These are phyloP conservation scores for Ophiocytium majus DNA, from an alignment of 352 stramenopile species.

Conservation along the genomic window DNA sequence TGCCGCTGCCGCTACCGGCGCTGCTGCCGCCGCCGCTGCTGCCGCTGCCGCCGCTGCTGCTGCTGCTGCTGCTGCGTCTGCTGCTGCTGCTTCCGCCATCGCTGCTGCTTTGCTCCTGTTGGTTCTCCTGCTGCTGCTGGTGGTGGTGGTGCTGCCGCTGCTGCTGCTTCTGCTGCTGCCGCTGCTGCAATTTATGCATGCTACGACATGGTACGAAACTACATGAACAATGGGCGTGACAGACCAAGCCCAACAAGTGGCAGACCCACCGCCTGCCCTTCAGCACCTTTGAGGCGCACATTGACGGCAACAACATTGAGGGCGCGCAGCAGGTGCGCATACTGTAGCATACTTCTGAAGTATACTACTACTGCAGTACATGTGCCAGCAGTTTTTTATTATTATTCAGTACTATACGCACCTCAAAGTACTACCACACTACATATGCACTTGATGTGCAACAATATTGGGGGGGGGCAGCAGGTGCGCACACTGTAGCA, in stretches of 20 bases:
- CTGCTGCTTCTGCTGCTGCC: constrained; percentile 22
- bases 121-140: not conserved
- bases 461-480: too few relatives aligned
- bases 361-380: too few relatives aligned
- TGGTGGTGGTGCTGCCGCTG: not conserved
- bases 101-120: not conserved
- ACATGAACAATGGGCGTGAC: not conserved
- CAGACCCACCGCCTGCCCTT: constrained; percentile 49
- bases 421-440: too few relatives aligned
- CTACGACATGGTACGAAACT: not conserved
- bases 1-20: too few relatives aligned
- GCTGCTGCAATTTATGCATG: not conserved
- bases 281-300: constrained; percentile 40
- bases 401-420: too few relatives aligned
- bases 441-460: too few relatives aligned
- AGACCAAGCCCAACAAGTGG: constrained; percentile 58
- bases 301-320: constrained; percentile 28
- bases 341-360: not conserved
- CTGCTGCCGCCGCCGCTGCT: too few relatives aligned
- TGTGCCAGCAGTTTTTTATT: too few relatives aligned
- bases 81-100: not conserved
- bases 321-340: not conserved
- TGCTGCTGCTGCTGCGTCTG: not conserved
- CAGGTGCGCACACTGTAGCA: too few relatives aligned
- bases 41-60: too few relatives aligned